phyloP scores from a whole-genome alignment of 2,329 filamentous ascomycete genomes.

The Colletotrichum tabaci region DNA sequence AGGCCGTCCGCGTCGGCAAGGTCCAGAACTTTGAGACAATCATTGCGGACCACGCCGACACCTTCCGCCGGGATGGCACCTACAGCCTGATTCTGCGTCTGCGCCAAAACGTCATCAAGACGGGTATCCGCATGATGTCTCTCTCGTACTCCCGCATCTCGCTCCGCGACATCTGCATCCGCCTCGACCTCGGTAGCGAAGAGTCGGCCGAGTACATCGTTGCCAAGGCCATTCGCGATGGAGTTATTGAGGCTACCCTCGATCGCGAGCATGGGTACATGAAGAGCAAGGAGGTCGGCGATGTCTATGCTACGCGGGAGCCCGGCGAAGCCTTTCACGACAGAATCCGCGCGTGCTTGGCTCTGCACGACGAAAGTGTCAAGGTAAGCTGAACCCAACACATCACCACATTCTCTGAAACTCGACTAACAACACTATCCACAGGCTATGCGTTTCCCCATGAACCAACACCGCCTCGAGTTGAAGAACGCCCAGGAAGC shows the following conservation, averaged over 20 bases:
- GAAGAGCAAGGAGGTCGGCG: slow-evolving; percentile 97
- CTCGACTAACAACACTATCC: slow-evolving; percentile 46
- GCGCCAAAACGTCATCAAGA: slow-evolving; percentile 99
- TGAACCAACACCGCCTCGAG: slow-evolving; percentile 98
- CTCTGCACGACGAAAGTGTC: slow-evolving; percentile 96
- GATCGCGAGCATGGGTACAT: slow-evolving; percentile 97
- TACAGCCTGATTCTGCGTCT: slow-evolving; percentile 96
- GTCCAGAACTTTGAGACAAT: slow-evolving; percentile 92
- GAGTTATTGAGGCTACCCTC: slow-evolving; percentile 94
- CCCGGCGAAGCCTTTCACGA: slow-evolving; percentile 98
- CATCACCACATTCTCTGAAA: background rate
- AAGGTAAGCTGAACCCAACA: slow-evolving; percentile 72
- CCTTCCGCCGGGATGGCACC: slow-evolving; percentile 93
- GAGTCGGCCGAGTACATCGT: slow-evolving; percentile 99
- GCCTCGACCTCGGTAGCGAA: slow-evolving; percentile 92
- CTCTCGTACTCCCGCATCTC: slow-evolving; percentile 98
- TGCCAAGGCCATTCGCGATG: slow-evolving; percentile 97
- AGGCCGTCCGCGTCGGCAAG: slow-evolving; percentile 96
- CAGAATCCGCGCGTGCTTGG: slow-evolving; percentile 91
- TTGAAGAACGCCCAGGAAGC: slow-evolving; percentile 99
- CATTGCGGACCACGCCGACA: slow-evolving; percentile 84
- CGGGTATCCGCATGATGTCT: slow-evolving; percentile 98
- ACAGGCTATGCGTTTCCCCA: slow-evolving; percentile 97
- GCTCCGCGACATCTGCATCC: slow-evolving; percentile 95
- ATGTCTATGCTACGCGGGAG: slow-evolving; percentile 96